Base-by-base conservation (phyloP, 2,329 filamentous ascomycete species). In the Alternaria angustiovoidea region DNA sequence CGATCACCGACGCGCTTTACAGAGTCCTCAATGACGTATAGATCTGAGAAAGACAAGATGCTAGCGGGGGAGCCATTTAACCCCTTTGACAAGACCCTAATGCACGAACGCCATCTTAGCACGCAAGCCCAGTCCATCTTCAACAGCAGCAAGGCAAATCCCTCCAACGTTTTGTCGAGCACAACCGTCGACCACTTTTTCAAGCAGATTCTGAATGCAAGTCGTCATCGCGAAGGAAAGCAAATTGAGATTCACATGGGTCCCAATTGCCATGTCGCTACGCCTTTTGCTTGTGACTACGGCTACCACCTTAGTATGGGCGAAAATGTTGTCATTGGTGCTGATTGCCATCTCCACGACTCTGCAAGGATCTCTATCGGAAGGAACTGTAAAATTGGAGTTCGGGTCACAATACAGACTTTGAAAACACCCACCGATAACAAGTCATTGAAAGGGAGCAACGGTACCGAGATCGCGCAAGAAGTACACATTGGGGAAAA, bases 291-390 rank as follows among this genome's bases (percentile, higher is more conserved):
- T 47, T 97, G 94, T 76, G 93, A 97, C 72, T 97, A 97, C 73
- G 95, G 95, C 0, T 98, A 97, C 81, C 98, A 99, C 77, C 91
- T 98, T 70, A 86, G 87, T 48, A 91, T 99, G 67, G 94, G 92
- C 12, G 90, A 94, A 68, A 89, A 95, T 65, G 92, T 96, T 3
- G 87, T 89, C 56, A 91, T 99, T 67, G 92, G 91, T 18, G 87
- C 91, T 56, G 91, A 92, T 71, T 97, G 94, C 78, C 89, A 89
- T 26, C 90, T 98, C 73, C 88, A 94, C 57, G 95, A 99, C 75
- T 89, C 93, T n/a, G 91, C 89, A 75, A 85, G 89, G 64, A 91
- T 98, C 61, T 88, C 84, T 47, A 93, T 98, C 71, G 94, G 94
- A 3, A 87, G 92, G 62, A 88, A 91, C 59, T 88, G 87, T 52